These are phyloP conservation scores for Botryosphaeria dothidea DNA, from an alignment of 2,329 filamentous ascomycete genomes.

Conservation along the genomic window DNA sequence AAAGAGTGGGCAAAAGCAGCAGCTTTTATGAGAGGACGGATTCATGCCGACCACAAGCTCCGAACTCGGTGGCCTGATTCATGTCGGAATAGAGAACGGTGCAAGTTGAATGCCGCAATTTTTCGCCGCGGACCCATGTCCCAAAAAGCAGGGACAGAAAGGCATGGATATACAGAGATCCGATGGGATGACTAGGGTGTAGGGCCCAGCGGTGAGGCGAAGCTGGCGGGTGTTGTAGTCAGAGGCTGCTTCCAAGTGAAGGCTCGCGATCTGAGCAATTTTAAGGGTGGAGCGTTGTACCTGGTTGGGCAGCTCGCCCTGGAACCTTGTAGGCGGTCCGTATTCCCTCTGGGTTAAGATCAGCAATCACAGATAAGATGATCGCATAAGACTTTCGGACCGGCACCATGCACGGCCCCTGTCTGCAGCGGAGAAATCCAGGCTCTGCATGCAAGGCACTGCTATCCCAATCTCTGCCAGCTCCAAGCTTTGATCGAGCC, in stretches of 20 bases:
- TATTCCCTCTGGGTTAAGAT: background rate
- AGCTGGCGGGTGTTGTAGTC: too few relatives aligned
- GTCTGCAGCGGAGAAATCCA: background rate
- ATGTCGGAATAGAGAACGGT: background rate
- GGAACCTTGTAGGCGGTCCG: background rate
- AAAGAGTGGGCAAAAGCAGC: background rate
- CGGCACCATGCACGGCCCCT: background rate
- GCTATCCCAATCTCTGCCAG: background rate
- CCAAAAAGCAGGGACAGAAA: background rate
- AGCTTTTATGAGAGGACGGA: background rate
- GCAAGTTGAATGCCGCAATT: background rate
- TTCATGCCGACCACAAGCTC: background rate
- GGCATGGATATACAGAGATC: background rate
- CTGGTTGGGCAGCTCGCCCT: background rate
- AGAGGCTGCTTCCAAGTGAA: background rate
- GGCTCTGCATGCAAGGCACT: background rate
- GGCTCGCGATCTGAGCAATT: background rate
- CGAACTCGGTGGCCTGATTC: background rate
- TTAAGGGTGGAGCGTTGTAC: background rate
- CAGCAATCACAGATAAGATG: constrained; percentile 2
- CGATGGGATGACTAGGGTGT: background rate
- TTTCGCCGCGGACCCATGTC: background rate
- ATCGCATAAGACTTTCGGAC: background rate
- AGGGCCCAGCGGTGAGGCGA: background rate
- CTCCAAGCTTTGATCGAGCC: background rate